Evolutionary conservation across 805 yeast species (phyloP), one percentile per base, ranked within the genome.

Genomic region (Candida incommunis): DNA sequence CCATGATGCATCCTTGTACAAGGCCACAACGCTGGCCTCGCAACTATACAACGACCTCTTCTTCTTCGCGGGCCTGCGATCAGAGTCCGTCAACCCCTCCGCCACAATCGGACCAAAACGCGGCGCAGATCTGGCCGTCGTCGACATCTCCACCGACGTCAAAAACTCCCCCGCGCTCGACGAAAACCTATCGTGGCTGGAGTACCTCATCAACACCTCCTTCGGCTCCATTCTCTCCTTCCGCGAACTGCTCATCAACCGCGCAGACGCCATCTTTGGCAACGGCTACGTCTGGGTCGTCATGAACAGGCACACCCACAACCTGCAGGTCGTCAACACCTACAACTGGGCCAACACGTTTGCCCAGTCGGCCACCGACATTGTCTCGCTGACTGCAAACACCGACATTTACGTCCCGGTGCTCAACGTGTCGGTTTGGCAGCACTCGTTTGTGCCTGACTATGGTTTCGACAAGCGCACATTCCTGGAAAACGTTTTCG

Each of bases 281-380:
- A 94, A 87, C 61, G 98, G 98, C 2, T 77, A 71, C 57, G 79
- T 87, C n/a, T 92, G 98, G 97, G 67, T 92, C 22, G 82, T 90
- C 23, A 84, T 84, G 42, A 27, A 40, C 41, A 59, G 66, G 64
- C 52, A 51, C 26, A 46, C 47, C 20, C 44, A 54, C 24, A 41
- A 69, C 22, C 68, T 86, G 51, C 78, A 76, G 37, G 69, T 92
- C 4, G 66, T 87, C 47, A 90, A 90, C 69, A 87, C 97, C 7
- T 92, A 90, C 65, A 86, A 87, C 59, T 77, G 84, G 35, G 96
- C 96, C n/a, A 71, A 83, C 11, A 94, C 95, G 24, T 79, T 79
- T 52, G 73, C 56, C 16, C 54, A 46, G 37, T 31, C 37, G 13
- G 13, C 37, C 18, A 7, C 9, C 18, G 37, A 31, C 34, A 67